Percentiles rank a stretch among this genome's conserved stretches.
Evolutionary conservation across 129 eudicot species (phyloP).

Genomic region (Flaveria robusta): DNA sequence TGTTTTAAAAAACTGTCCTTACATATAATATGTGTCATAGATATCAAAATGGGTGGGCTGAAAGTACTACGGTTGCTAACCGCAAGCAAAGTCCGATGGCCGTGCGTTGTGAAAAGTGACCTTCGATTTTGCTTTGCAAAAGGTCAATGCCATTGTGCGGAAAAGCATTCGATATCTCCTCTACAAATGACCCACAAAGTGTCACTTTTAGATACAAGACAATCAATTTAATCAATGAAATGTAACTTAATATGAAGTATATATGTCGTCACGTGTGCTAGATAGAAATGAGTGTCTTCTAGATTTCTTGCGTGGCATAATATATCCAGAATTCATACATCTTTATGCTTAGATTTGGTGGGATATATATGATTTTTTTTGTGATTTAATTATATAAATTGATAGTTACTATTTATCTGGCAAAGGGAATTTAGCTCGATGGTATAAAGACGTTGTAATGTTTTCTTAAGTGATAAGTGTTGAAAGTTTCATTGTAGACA

Average conservation of each 20-base stretch:
- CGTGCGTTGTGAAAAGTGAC: background rate
- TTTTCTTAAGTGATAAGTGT: too few species aligned
- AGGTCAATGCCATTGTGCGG: slow-evolving; percentile 15
- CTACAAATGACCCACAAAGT: background rate
- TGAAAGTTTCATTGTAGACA: too few species aligned
- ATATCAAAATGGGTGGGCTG: slow-evolving; percentile 14
- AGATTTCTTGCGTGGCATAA: background rate
- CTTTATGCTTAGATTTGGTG: too few species aligned
- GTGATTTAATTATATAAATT: too few species aligned
- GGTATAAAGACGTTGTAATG: too few species aligned
- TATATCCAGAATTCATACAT: too few species aligned
- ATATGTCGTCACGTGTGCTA: slow-evolving; percentile 5
- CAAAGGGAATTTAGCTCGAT: too few species aligned
- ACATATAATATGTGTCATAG: background rate
- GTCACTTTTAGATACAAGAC: background rate
- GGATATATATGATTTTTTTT: too few species aligned
- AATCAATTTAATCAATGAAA: background rate
- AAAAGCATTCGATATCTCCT: background rate
- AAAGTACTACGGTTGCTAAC: background rate
- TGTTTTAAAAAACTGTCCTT: background rate
- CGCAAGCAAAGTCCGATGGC: too few species aligned
- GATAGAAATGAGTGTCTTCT: background rate
- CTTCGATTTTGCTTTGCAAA: slow-evolving; percentile 1
- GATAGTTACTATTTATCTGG: too few species aligned
- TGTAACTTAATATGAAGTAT: background rate